phyloP scores from a whole-genome alignment of 306 rosid genomes.

The Cicer chorassanicum region DNA sequence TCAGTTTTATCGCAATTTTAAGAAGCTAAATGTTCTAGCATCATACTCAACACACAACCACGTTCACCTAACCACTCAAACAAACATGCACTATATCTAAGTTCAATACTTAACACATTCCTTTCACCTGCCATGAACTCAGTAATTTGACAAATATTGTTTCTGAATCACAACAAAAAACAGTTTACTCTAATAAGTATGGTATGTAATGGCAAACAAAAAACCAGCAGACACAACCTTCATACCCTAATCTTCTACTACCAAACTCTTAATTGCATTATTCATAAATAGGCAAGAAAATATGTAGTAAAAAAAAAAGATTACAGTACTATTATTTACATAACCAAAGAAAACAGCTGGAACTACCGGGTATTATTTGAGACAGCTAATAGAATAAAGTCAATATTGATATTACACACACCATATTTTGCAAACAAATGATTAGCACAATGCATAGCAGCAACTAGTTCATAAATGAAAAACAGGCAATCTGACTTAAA shows the following conservation, averaged over 20 bases:
- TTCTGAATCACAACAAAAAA: neutral
- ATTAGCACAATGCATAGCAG: neutral
- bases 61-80: too few relatives aligned
- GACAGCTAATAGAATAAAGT: neutral
- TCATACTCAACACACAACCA: too few relatives aligned
- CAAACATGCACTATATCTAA: too few relatives aligned
- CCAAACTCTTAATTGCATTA: neutral
- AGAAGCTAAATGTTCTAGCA: too few relatives aligned
- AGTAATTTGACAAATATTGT: neutral
- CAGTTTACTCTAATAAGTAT: neutral
- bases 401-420: neutral
- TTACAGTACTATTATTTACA: neutral
- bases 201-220: neutral
- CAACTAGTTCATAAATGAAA: conserved; percentile 5
- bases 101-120: neutral
- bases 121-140: neutral
- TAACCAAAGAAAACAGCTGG: neutral
- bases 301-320: neutral
- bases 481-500: neutral
- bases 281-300: neutral
- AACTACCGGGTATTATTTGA: neutral
- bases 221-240: neutral
- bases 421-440: neutral
- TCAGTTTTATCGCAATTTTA: too few relatives aligned
- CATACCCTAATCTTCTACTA: neutral